Percentiles rank a stretch among this genome's conserved stretches.
These are phyloP conservation scores for Nannochloris sp. DNA, from an alignment of 139 green algal genomes.

Conservation along the genomic window DNA sequence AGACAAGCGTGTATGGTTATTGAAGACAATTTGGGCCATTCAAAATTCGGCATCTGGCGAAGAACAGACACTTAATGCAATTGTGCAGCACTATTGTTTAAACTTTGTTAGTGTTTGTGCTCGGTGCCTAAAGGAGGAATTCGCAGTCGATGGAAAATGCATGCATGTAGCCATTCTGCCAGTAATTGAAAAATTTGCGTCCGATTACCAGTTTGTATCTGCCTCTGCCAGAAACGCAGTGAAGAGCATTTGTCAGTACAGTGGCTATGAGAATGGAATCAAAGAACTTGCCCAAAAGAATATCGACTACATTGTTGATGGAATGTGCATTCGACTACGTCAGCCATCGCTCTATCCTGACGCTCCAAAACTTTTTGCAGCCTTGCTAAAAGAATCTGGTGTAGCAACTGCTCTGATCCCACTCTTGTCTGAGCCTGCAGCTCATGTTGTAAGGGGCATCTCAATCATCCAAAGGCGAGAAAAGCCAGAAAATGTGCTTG, in stretches of 20 bases:
- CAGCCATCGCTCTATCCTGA: constrained; percentile 16
- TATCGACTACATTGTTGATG: constrained; percentile 74
- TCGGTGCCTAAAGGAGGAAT: constrained; percentile 28
- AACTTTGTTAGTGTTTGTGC: constrained; percentile 44
- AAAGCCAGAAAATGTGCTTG: constrained; percentile 33
- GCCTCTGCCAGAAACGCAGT: constrained; percentile 34
- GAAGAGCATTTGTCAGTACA: constrained; percentile 33
- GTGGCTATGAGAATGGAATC: constrained; percentile 37
- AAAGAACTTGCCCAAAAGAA: constrained; percentile 47
- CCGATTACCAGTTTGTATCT: constrained; percentile 42
- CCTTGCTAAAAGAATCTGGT: constrained; percentile 46
- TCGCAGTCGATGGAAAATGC: constrained; percentile 34
- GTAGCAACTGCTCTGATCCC: constrained; percentile 56
- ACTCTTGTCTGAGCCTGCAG: constrained; percentile 62
- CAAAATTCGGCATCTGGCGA: neutral
- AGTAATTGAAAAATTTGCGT: constrained; percentile 61
- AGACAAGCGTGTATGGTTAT: neutral
- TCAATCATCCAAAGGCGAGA: constrained; percentile 46
- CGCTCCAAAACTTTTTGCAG: constrained; percentile 61
- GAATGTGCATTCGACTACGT: constrained; percentile 53
- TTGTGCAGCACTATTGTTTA: constrained; percentile 43
- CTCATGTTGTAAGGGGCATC: constrained; percentile 45
- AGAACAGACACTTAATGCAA: constrained; percentile 34
- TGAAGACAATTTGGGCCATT: neutral
- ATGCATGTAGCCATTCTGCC: constrained; percentile 53